Conservation (phyloP, 108 stramenopile species). For the Skeletonema potamos region DNA sequence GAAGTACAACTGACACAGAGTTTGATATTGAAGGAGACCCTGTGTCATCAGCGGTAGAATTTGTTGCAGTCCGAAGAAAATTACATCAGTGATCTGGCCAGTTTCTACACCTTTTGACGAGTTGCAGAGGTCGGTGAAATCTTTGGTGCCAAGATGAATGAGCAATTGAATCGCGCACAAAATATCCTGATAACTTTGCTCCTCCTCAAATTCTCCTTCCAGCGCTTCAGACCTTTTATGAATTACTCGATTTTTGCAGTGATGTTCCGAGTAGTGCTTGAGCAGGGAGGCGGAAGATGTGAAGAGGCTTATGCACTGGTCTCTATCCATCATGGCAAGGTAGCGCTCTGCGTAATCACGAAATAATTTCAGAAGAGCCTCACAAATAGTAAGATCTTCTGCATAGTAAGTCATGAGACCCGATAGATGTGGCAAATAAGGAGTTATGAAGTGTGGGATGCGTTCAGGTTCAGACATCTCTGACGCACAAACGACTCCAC, state of each 20-base stretch:
- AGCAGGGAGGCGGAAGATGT: slow-evolving; percentile 67
- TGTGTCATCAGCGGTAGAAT: slow-evolving; percentile 84
- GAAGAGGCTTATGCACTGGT: slow-evolving; percentile 69
- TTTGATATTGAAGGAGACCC: slow-evolving; percentile 81
- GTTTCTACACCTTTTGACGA: slow-evolving; percentile 58
- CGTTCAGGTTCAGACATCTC: slow-evolving; percentile 76
- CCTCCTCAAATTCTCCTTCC: slow-evolving; percentile 68
- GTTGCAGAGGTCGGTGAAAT: slow-evolving; percentile 70
- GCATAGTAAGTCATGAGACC: slow-evolving; percentile 77
- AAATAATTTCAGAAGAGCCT: slow-evolving; percentile 67
- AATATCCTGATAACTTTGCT: slow-evolving; percentile 84
- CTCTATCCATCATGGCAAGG: slow-evolving; percentile 65
- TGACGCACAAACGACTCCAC: slow-evolving; percentile 72
- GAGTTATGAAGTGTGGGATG: slow-evolving; percentile 77
- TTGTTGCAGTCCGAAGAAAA: slow-evolving; percentile 88
- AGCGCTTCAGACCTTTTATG: slow-evolving; percentile 25
- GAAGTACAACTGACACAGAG: slow-evolving; percentile 75
- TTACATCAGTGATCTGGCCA: slow-evolving; percentile 76
- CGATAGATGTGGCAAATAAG: slow-evolving; percentile 69
- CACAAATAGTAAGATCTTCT: slow-evolving; percentile 77
- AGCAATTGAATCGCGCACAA: slow-evolving; percentile 82
- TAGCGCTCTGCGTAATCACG: slow-evolving; percentile 83
- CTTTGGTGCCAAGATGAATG: slow-evolving; percentile 84
- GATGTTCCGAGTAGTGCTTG: slow-evolving; percentile 68
- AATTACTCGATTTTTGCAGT: slow-evolving; percentile 60